phyloP scores from a whole-genome alignment of 106 monocot species.

The Allium fistulosum region DNA sequence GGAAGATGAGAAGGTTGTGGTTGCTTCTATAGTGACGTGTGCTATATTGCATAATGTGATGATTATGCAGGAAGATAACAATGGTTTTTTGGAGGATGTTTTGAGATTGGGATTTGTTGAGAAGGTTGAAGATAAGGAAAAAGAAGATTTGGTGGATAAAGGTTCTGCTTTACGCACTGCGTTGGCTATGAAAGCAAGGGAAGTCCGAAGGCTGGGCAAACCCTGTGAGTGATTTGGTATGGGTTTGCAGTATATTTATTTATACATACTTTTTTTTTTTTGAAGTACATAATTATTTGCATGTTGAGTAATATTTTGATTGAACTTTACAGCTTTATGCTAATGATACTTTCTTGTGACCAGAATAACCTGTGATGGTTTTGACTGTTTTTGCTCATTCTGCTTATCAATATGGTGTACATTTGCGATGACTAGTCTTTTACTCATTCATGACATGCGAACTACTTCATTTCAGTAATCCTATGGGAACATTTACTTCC shows the following conservation, averaged over 20 bases:
- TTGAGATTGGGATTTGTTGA: not conserved
- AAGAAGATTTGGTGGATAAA: conserved; percentile 6
- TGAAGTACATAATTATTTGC: not conserved
- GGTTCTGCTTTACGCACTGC: conserved; percentile 16
- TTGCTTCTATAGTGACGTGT: conserved; percentile 64
- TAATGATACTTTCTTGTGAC: too few species aligned
- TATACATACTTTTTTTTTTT: not conserved
- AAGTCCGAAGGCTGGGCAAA: not conserved
- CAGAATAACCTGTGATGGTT: too few species aligned
- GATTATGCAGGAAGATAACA: conserved; percentile 58
- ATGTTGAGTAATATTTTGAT: not conserved
- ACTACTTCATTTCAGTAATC: too few species aligned
- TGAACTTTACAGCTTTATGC: too few species aligned
- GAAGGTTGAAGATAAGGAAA: not conserved
- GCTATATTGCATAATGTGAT: conserved; percentile 72
- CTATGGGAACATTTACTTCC: too few species aligned
- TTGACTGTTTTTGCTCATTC: too few species aligned
- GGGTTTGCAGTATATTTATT: not conserved
- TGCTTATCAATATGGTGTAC: too few species aligned
- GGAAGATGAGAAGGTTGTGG: conserved; percentile 40
- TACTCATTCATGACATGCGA: too few species aligned
- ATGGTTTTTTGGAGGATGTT: conserved; percentile 16
- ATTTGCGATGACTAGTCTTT: too few species aligned
- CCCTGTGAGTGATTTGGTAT: not conserved
- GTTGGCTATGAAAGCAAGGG: conserved; percentile 27